Conservation (phyloP, 805 yeast genomes). For the Saccharomycopsis capsularis region DNA sequence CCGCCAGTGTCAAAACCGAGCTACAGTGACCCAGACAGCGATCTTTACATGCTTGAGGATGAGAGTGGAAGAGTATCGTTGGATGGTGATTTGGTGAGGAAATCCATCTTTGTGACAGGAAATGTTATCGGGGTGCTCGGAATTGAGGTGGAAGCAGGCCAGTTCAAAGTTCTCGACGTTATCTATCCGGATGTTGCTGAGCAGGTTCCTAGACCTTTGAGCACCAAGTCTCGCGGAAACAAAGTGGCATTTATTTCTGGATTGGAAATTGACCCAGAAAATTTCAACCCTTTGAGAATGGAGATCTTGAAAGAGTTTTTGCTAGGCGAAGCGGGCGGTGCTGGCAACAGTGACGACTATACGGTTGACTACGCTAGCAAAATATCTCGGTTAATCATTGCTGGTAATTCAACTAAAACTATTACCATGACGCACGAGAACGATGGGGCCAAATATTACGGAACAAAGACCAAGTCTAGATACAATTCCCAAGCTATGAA, state of each 20-base stretch:
- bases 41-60: constrained; percentile 75
- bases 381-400: constrained; percentile 50
- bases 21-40: constrained; percentile 49
- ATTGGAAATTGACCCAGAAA: constrained; percentile 44
- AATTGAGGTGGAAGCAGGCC: constrained; percentile 74
- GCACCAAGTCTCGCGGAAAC: constrained; percentile 22
- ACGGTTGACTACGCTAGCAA: constrained; percentile 24
- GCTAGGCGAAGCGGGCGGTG: constrained; percentile 57
- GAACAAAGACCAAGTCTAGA: constrained; percentile 46
- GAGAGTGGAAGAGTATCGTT: constrained; percentile 82
- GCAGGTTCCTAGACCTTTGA: constrained; percentile 36
- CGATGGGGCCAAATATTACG: constrained; percentile 32
- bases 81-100: constrained; percentile 46
- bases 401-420: constrained; percentile 59
- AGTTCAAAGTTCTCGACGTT: constrained; percentile 77
- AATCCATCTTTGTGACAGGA: constrained; percentile 74
- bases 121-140: constrained; percentile 83
- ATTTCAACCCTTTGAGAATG: constrained; percentile 33
- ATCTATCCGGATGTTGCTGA: constrained; percentile 61
- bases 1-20: constrained; percentile 34
- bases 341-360: constrained; percentile 18
- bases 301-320: constrained; percentile 64
- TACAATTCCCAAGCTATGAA: constrained; percentile 42
- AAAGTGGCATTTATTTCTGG: constrained; percentile 77
- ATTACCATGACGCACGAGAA: constrained; percentile 22